Evolutionary conservation across 2,329 filamentous ascomycete species (phyloP).

Genomic region (Sporothrix brasiliensis): DNA sequence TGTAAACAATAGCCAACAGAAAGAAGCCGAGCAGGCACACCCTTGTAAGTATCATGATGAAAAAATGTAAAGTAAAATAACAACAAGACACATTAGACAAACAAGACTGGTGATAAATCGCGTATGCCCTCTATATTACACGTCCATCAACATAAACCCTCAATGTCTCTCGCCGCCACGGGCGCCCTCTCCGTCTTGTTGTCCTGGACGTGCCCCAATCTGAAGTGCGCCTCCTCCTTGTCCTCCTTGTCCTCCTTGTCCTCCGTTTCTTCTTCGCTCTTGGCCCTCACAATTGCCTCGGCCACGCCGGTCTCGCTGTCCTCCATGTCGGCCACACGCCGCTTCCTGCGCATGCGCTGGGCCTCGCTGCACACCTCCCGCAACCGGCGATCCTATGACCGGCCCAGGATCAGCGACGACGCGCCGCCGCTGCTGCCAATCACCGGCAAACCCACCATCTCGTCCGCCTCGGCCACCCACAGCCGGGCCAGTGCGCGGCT

Average conservation of each 20-base stretch:
- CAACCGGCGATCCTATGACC: conserved; percentile 22
- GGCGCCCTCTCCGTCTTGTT: too few relatives aligned
- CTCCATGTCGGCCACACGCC: neutral
- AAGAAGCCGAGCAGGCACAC: neutral
- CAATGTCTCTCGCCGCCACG: neutral
- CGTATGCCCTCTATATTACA: conserved; percentile 10
- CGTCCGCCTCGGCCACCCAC: conserved; percentile 69
- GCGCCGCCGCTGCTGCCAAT: neutral
- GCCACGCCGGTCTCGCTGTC: too few relatives aligned
- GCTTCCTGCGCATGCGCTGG: neutral
- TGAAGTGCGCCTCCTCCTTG: neutral
- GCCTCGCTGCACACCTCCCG: neutral
- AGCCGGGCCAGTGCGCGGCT: conserved; percentile 72
- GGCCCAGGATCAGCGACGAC: conserved; percentile 18
- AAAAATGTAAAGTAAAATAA: neutral
- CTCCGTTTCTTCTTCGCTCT: neutral
- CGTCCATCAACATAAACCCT: neutral
- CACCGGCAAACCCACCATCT: conserved; percentile 29
- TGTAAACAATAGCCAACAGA: too few relatives aligned
- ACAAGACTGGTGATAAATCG: neutral
- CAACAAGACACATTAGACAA: neutral
- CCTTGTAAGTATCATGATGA: neutral
- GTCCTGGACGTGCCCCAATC: neutral
- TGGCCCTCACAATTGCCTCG: too few relatives aligned
- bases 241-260: neutral